Conservation (phyloP, 805 yeast genomes). For the Wickerhamomyces canadensis region DNA sequence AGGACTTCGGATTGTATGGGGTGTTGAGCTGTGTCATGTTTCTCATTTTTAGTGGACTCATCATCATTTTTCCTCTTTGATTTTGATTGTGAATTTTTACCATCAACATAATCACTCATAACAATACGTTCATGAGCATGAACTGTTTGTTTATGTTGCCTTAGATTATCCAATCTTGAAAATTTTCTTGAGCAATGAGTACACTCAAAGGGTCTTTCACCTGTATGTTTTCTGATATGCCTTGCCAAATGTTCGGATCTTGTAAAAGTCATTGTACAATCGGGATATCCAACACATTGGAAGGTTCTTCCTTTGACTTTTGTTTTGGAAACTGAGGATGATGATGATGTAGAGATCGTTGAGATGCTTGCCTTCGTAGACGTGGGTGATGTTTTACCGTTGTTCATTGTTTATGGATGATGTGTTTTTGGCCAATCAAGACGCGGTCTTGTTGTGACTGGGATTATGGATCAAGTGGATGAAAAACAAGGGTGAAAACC, state of each 20-base stretch:
- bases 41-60: too few species aligned
- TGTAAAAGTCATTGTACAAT: constrained; percentile 84
- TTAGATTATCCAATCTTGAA: constrained; percentile 77
- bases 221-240: constrained; percentile 90
- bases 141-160: constrained; percentile 89
- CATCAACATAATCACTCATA: background rate
- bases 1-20: too few species aligned
- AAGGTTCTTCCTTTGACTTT: constrained; percentile 62
- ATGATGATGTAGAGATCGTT: background rate
- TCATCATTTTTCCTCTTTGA: too few species aligned
- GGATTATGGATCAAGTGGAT: too few species aligned
- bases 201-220: constrained; percentile 89
- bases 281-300: constrained; percentile 82
- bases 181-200: constrained; percentile 75
- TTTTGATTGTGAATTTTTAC: too few species aligned
- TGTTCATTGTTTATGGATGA: background rate
- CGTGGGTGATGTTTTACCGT: background rate
- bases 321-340: constrained; percentile 19
- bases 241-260: constrained; percentile 90
- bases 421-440: background rate
- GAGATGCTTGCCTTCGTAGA: background rate
- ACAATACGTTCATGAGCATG: constrained; percentile 37
- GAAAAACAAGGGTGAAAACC: too few species aligned
- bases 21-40: too few species aligned
- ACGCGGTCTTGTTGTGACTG: too few species aligned